These are phyloP conservation scores for Cicer judaicum DNA, from an alignment of 306 rosid genomes.

Conservation along the genomic window DNA sequence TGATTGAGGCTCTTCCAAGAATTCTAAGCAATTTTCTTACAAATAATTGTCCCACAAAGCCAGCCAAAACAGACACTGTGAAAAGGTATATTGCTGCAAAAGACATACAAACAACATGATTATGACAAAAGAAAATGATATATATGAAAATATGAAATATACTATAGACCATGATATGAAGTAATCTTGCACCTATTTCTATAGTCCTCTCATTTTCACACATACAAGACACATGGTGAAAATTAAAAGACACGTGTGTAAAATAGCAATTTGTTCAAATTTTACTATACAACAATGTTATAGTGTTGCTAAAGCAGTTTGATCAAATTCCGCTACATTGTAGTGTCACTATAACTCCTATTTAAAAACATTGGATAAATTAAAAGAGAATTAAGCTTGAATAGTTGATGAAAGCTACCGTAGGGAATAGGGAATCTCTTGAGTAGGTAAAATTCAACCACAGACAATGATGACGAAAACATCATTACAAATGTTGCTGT, in stretches of 20 bases:
- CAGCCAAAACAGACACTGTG: constrained; percentile 75
- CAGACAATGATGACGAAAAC: constrained; percentile 87
- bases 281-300: too few species aligned
- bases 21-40: constrained; percentile 64
- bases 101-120: neutral
- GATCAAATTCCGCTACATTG: too few species aligned
- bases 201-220: constrained; percentile 10
- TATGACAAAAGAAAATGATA: neutral
- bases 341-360: too few species aligned
- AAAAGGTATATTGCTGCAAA: constrained; percentile 77
- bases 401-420: constrained; percentile 53
- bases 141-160: neutral
- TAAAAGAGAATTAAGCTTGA: constrained; percentile 1
- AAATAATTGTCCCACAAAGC: constrained; percentile 78
- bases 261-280: too few species aligned
- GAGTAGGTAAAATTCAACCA: constrained; percentile 89
- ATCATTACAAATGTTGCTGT: constrained; percentile 95
- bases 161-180: neutral
- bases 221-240: neutral
- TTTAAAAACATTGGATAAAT: neutral
- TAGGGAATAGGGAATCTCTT: constrained; percentile 87
- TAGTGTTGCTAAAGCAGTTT: too few species aligned
- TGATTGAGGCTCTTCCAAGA: constrained; percentile 73
- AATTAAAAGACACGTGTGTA: neutral
- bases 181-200: neutral